A percentile compares a stretch with the other conserved stretches of the same genome.
Conservation (phyloP, 2,329 filamentous ascomycete genomes). For the Microcera coccophila region DNA sequence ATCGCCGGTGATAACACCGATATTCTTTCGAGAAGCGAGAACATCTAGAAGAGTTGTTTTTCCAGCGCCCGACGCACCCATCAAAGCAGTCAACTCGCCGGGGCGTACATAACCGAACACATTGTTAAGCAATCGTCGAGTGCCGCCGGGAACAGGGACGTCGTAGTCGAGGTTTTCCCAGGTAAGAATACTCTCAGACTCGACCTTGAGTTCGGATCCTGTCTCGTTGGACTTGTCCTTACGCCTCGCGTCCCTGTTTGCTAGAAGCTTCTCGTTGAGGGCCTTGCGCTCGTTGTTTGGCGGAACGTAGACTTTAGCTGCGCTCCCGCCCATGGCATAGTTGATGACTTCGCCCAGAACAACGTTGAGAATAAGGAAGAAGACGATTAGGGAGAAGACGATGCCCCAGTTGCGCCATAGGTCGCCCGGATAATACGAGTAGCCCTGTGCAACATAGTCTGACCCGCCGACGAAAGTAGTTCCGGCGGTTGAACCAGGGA, state of each 20-base stretch:
- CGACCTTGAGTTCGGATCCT: slow-evolving; percentile 51
- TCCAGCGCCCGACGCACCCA: slow-evolving; percentile 81
- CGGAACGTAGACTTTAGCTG: slow-evolving; percentile 71
- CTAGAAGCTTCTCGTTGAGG: slow-evolving; percentile 59
- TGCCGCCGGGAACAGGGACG: slow-evolving; percentile 56
- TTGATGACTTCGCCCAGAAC: slow-evolving; percentile 74
- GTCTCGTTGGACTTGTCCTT: slow-evolving; percentile 43
- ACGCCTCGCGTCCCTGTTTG: slow-evolving; percentile 56
- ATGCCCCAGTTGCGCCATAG: slow-evolving; percentile 86
- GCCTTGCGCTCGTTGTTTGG: slow-evolving; percentile 63
- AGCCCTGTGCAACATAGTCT: slow-evolving; percentile 65
- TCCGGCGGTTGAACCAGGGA: slow-evolving; percentile 67
- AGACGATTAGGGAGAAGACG: slow-evolving; percentile 68
- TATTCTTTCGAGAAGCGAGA: slow-evolving; percentile 58
- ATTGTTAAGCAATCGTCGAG: slow-evolving; percentile 51
- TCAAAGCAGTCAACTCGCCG: slow-evolving; percentile 72
- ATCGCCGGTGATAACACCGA: slow-evolving; percentile 56
- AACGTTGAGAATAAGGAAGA: slow-evolving; percentile 73
- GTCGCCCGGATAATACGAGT: slow-evolving; percentile 61
- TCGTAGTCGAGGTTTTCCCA: slow-evolving; percentile 84
- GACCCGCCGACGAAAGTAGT: slow-evolving; percentile 59
- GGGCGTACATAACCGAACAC: slow-evolving; percentile 69
- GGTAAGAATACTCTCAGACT: slow-evolving; percentile 67
- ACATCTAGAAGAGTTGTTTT: slow-evolving; percentile 85
- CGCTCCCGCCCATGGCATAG: slow-evolving; percentile 75